Evolutionary conservation across 2,329 filamentous ascomycete genomes (phyloP).

Genomic region (Pseudogymnoascus sp.): DNA sequence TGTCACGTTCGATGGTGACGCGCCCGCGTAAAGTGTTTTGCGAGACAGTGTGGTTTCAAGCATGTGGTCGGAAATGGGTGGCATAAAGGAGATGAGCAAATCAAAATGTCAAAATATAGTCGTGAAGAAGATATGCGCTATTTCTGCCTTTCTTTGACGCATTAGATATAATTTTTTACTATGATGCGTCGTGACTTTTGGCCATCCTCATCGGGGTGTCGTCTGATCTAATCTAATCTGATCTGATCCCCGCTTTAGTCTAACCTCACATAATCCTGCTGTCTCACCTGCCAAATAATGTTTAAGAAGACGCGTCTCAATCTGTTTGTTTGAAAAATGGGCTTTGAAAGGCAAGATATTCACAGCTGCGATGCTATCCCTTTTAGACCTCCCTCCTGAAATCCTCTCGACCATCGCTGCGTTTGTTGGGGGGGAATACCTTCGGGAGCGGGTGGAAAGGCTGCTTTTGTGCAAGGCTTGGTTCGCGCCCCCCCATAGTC

Average conservation of each 20-base stretch:
- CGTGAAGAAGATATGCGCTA: neutral
- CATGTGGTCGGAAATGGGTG: neutral
- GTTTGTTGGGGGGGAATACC: neutral
- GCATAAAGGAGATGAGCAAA: neutral
- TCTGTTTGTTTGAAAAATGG: neutral
- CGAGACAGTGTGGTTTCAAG: neutral
- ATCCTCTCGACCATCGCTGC: neutral
- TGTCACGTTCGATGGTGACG: neutral
- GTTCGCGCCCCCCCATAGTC: neutral
- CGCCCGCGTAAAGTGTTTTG: neutral
- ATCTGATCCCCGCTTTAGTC: neutral
- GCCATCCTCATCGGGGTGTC: neutral
- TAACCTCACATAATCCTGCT: neutral
- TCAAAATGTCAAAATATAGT: neutral
- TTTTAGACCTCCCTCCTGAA: conserved; percentile 3
- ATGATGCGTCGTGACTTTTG: neutral
- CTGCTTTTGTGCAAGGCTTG: conserved; percentile 9
- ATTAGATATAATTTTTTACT: neutral
- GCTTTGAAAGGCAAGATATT: neutral
- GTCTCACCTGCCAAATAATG: neutral
- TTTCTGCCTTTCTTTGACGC: neutral
- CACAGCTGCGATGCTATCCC: conserved; percentile 2
- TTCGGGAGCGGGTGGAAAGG: neutral
- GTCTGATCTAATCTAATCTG: neutral
- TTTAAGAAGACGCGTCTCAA: neutral